Evolutionary conservation across 495 filamentous ascomycete genomes (phyloP).

Genomic region (Staphylotrichum tortipilum): DNA sequence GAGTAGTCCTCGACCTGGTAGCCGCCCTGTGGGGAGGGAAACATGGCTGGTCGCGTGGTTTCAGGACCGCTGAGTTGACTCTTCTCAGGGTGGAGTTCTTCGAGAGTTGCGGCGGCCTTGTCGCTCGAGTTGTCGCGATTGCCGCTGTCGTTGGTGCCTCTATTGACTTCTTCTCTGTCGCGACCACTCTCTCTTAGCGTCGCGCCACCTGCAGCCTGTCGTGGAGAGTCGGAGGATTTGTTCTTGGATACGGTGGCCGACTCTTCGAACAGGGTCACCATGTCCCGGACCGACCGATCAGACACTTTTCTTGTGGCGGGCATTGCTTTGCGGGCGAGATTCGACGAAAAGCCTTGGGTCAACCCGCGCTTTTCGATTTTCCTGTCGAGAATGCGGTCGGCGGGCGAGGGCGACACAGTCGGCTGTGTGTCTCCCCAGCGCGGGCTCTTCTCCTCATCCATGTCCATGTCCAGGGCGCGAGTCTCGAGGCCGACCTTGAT

Average conservation of each 20-base stretch:
- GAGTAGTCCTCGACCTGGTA: conserved; percentile 18
- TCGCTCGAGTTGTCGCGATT: background rate
- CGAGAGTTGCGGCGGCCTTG: background rate
- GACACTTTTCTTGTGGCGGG: background rate
- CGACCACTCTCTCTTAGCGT: background rate
- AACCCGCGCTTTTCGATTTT: conserved; percentile 11
- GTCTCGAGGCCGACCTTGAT: too few species aligned
- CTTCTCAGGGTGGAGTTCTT: background rate
- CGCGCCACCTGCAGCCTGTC: too few species aligned
- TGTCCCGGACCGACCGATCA: conserved; percentile 10
- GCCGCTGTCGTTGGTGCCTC: too few species aligned
- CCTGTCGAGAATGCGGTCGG: conserved; percentile 18
- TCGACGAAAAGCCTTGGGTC: conserved; percentile 13
- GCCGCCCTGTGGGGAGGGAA: background rate
- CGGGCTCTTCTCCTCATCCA: background rate
- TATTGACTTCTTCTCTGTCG: background rate
- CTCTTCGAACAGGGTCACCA: conserved; percentile 16
- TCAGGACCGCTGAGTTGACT: background rate
- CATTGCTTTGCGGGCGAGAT: conserved; percentile 4
- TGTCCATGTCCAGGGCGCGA: background rate
- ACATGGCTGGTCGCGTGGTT: background rate
- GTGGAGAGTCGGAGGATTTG: too few species aligned
- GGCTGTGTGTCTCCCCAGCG: background rate
- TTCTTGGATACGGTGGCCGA: background rate
- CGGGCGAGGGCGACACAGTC: background rate